Evolutionary conservation across 1,139 yeast species (phyloP), one percentile per base, ranked within the genome.

Genomic region (Geotrichum phurueaensis): DNA sequence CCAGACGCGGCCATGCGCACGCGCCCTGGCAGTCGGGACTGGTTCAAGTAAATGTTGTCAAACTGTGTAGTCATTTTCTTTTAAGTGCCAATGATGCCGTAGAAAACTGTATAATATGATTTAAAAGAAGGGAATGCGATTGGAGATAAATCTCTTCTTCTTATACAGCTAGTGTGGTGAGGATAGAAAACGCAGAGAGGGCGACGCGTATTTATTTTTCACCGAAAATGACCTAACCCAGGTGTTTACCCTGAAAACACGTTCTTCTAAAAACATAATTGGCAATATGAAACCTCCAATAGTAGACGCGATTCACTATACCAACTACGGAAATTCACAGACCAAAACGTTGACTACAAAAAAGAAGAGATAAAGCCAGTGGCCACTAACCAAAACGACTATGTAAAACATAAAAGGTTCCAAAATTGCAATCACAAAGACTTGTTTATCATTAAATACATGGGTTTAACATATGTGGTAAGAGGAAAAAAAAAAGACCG

Each of bases 1-100:
- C 99, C 99, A 20, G 95, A 86, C 65, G 88, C 94, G 10, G 97
- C 96, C 65, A 95, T 83, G 75, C 99, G 89, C 82, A 94, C 87
- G 68, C 96, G 86, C 22, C 99, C 99, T 54, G 84, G 82, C 60
- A 81, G 79, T 67, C 85, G 84, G 63, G 96, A 88, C 74, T 89
- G 96, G 75, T 95, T 92, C 72, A 90, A 79, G 73, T 88, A 91
- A 66, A 94, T 90, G 73, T 86, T 84, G 70, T 91, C 97, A 71
- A 89, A 92, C 72, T 91, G 77, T 18, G 88, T 58, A 70, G 76
- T 50, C 62, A 60, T 56, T 49, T n/a, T 36, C 4, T 20, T 2
- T 20, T 29, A 27, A 18, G 50, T 10, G 9, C n/a, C 23, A 18
- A 33, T 39, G 31, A 23, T 27, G 12, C 20, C 20, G 23, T n/a